Base-by-base conservation (phyloP, 1,284 basidiomycete species). In the Apiotrichum brassicae region DNA sequence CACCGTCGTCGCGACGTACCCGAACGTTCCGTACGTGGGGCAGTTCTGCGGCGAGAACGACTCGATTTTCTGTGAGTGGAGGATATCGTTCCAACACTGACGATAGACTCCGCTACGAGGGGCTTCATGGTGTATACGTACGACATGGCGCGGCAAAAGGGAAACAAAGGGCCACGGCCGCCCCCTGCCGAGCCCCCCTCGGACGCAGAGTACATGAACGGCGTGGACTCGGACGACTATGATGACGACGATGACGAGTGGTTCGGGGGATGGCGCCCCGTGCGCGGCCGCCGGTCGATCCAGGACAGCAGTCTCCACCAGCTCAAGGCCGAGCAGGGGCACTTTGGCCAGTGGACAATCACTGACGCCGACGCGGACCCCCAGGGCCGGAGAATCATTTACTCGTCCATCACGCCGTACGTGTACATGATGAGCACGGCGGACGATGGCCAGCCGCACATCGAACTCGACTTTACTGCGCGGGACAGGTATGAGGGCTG, bases 331-430 rank as follows among this genome's bases (percentile, higher is more conserved):
- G 86, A 94, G 43, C 78, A 82, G 63, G 92, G 88, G 1, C 75
- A 79, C 45, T 76, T 81, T 28, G 86, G 86, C 8, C 76, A 81
- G 28, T 95, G 92, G 92, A 94, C 92, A 0, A 86, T 95, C 48
- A 94, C 92, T 3, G 94, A 98, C 72, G 91, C 90, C 13, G 90
- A 97, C 70, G 76, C 95, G 11, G 90, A 87, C 53, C 86, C 86
- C 4, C 85, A 93, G 66, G 97, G 95, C 54, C 82, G 92, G 71
- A 89, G 89, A 63, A 84, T 98, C 76, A 90, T 97, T 51, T 97
- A 97, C 71, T 87, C 86, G 22, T 88, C 84, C 1, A 87, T 95
- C 58, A 81, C 82, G 9, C 81, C 86, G 30, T 83, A 81, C 9
- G 84, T 89, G 0, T 87, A 92, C 65, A 86, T 97, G 81, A 84